These are phyloP conservation scores for Talaromyces sp. DNA, from an alignment of 2,329 filamentous ascomycete genomes.

Conservation along the genomic window DNA sequence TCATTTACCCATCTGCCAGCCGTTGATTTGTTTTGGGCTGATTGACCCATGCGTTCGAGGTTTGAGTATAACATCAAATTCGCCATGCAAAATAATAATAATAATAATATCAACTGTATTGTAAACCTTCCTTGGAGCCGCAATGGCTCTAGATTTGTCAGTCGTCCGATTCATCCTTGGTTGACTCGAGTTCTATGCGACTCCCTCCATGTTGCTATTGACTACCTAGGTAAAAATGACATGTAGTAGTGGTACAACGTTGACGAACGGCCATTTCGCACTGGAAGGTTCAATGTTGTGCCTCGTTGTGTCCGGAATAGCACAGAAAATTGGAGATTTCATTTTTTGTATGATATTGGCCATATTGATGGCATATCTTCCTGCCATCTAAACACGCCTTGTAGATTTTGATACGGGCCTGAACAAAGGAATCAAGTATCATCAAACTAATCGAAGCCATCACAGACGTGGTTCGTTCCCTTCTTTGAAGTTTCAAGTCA, in stretches of 20 bases:
- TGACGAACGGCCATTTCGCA: background rate
- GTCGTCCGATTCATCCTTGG: background rate
- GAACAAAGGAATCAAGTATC: background rate
- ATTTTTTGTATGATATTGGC: background rate
- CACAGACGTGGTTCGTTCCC: background rate
- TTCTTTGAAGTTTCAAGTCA: background rate
- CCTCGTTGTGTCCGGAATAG: too few relatives aligned
- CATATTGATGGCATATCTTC: background rate
- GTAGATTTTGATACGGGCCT: too few relatives aligned
- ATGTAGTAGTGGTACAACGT: background rate
- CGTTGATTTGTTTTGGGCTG: too few relatives aligned
- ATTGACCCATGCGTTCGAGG: too few relatives aligned
- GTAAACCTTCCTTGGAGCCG: too few relatives aligned
- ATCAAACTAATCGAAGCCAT: background rate
- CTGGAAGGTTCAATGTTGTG: background rate
- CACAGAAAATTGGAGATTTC: background rate
- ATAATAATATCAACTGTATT: too few relatives aligned
- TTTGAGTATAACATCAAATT: too few relatives aligned
- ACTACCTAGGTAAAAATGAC: too few relatives aligned
- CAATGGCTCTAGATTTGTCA: too few relatives aligned
- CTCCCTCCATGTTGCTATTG: background rate
- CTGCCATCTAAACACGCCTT: too few relatives aligned
- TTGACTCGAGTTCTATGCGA: background rate
- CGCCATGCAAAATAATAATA: too few relatives aligned
- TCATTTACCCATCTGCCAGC: too few relatives aligned